phyloP scores from a whole-genome alignment of 2,329 filamentous ascomycete genomes.

The Fusarium newnesense region DNA sequence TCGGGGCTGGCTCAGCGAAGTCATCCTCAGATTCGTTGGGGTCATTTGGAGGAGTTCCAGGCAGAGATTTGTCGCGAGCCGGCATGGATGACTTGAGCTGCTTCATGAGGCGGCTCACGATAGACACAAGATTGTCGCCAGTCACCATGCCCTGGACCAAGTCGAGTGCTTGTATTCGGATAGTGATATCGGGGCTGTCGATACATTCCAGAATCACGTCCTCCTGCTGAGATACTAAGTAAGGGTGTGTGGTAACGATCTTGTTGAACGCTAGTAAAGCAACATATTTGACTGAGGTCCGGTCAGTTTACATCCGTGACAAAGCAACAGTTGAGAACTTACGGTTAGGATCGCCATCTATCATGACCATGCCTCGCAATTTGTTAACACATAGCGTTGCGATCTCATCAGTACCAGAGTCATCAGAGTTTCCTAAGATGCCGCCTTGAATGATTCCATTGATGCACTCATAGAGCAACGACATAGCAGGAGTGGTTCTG shows the following conservation, averaged over 20 bases:
- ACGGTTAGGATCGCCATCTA: slow-evolving; percentile 94
- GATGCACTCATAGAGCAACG: slow-evolving; percentile 97
- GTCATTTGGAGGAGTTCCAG: slow-evolving; percentile 58
- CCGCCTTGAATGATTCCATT: slow-evolving; percentile 98
- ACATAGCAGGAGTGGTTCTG: slow-evolving; percentile 95
- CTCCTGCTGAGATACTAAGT: slow-evolving; percentile 89
- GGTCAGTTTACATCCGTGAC: slow-evolving; percentile 22
- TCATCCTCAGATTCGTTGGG: slow-evolving; percentile 62
- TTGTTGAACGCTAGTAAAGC: slow-evolving; percentile 95
- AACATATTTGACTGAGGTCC: slow-evolving; percentile 86
- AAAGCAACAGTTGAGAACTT: slow-evolving; percentile 51
- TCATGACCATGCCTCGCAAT: slow-evolving; percentile 90
- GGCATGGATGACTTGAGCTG: slow-evolving; percentile 78
- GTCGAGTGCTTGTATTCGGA: slow-evolving; percentile 90
- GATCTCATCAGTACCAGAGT: slow-evolving; percentile 88
- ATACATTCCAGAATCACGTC: slow-evolving; percentile 97
- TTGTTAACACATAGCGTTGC: slow-evolving; percentile 93
- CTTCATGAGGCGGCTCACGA: slow-evolving; percentile 87
- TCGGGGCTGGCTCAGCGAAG: slow-evolving; percentile 49
- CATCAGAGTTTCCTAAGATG: slow-evolving; percentile 85
- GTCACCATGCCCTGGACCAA: slow-evolving; percentile 95
- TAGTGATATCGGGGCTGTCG: slow-evolving; percentile 95
- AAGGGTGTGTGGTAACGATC: slow-evolving; percentile 88
- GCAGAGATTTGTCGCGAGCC: slow-evolving; percentile 57
- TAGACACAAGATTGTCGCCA: slow-evolving; percentile 81